Conservation (phyloP, 768 basidiomycete species). For the Fibroporia radiculosa region DNA sequence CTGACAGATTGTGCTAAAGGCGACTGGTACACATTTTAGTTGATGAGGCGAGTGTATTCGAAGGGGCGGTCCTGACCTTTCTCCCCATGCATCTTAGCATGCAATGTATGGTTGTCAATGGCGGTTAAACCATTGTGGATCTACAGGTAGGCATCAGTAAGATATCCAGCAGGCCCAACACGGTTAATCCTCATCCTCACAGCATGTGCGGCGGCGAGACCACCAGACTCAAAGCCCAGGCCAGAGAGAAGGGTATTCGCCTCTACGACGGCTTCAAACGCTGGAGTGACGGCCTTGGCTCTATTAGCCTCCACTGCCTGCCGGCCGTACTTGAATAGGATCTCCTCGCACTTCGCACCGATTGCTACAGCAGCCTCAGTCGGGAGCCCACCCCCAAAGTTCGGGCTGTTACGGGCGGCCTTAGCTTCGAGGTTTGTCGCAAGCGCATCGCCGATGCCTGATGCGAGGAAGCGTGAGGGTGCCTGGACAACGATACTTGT, state of each 20-base stretch:
- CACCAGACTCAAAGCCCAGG: constrained; percentile 25
- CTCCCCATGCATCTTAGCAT: constrained; percentile 23
- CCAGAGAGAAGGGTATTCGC: constrained; percentile 26
- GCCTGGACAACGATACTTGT: constrained; percentile 23
- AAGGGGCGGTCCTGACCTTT: constrained; percentile 15
- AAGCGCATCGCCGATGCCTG: constrained; percentile 26
- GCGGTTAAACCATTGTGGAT: constrained; percentile 25
- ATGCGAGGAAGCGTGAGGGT: constrained; percentile 22
- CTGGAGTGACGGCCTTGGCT: constrained; percentile 21
- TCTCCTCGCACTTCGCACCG: constrained; percentile 25
- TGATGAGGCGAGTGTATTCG: not conserved
- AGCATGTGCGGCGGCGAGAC: constrained; percentile 25
- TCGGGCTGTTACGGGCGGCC: constrained; percentile 16
- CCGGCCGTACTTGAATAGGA: constrained; percentile 24
- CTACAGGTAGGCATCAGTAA: constrained; percentile 6
- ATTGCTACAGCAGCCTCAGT: constrained; percentile 23
- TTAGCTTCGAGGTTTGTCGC: constrained; percentile 26
- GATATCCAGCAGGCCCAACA: not conserved
- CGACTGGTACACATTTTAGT: no score
- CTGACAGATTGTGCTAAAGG: constrained; percentile 23
- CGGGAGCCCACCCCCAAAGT: constrained; percentile 23
- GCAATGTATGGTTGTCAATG: constrained; percentile 17
- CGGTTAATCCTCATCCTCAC: constrained; percentile 13
- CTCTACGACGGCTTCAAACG: constrained; percentile 26
- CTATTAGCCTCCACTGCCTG: constrained; percentile 25